Conservation (phyloP, 768 basidiomycete genomes). For the Candolleomyces aberdarensis region DNA sequence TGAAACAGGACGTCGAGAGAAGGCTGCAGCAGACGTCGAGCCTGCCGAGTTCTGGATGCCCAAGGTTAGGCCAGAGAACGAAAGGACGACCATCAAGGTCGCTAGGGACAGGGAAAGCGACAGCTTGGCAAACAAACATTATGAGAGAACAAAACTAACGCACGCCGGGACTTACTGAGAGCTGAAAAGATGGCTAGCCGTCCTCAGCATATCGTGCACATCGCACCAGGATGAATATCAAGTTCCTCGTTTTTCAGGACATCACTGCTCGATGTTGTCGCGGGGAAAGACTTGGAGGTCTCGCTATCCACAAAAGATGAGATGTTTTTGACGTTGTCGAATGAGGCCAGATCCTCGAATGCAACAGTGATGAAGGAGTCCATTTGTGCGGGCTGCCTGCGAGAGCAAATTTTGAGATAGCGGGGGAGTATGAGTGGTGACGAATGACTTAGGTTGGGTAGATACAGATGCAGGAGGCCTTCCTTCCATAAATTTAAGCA, state of each 20-base stretch:
- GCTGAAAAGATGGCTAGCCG: too few species aligned
- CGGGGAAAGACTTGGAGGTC: neutral
- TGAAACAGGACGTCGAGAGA: too few species aligned
- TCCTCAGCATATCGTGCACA: neutral
- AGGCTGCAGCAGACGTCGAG: too few species aligned
- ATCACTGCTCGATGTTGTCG: neutral
- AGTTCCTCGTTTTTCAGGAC: neutral
- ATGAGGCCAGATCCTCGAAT: neutral
- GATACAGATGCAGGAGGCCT: too few species aligned
- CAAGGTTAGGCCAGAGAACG: too few species aligned
- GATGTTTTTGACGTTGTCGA: neutral
- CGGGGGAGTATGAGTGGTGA: neutral
- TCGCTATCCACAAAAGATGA: too few species aligned
- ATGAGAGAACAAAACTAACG: too few species aligned
- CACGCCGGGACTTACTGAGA: too few species aligned
- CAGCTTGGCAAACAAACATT: too few species aligned
- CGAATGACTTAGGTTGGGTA: neutral
- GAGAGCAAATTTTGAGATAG: neutral
- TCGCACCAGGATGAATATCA: neutral
- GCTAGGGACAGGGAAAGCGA: too few species aligned
- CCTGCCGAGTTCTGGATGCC: too few species aligned
- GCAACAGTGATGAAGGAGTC: neutral
- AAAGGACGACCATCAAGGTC: too few species aligned
- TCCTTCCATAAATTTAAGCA: neutral
- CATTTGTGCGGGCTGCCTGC: neutral